Base-by-base conservation (phyloP, 352 stramenopile genomes). In the Plasmopara muralis region DNA sequence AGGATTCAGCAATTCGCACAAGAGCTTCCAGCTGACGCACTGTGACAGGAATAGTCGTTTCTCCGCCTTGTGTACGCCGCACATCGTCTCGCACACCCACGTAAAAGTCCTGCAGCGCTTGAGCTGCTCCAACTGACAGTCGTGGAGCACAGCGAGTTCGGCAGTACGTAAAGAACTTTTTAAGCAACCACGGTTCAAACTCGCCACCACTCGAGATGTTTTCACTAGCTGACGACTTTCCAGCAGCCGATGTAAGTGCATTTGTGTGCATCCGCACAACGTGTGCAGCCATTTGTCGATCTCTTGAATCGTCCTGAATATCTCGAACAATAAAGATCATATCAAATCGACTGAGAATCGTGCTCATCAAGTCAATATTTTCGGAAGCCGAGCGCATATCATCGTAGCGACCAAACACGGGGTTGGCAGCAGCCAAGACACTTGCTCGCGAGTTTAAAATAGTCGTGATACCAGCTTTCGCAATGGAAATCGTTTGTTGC, bases 251-350 rank as follows among this genome's bases (percentile, higher is more conserved):
- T 5, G 54, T 62, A 7, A 73, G 57, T 12, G 83, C 71, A 30
- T 97, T 96, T 28, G 98, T 98, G 66, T 99, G 97, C 40, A 99
- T 96, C 30, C 93, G 85, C 66, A 99, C 97, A 13, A 99, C 96
- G 70, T 99, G 96, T n/a, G 88, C 84, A 28, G 95, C 96, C 73
- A 99, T 99, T 67, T 95, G 84, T 16, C 89, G 72, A 68, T 99
- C 97, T 25, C 95, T 77, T 5, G 92, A 81, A 66, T 98, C 95
- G 63, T 99, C 95, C 29, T 97, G 86, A 39, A 99, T 95, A 74
- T 99, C 97, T 10, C 95, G 86, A 6, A 99, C 95, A 53, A 99
- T 97, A 70, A 99, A 99, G 53, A 99, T 99, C 66, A 99, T 87
- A 68, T 99, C 97, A 72, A 99, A 99, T 35, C 97, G 86, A 58